Base-by-base conservation (phyloP, 202 grass and related monocot species). In the Schoenoplectus tabernaemontani region DNA sequence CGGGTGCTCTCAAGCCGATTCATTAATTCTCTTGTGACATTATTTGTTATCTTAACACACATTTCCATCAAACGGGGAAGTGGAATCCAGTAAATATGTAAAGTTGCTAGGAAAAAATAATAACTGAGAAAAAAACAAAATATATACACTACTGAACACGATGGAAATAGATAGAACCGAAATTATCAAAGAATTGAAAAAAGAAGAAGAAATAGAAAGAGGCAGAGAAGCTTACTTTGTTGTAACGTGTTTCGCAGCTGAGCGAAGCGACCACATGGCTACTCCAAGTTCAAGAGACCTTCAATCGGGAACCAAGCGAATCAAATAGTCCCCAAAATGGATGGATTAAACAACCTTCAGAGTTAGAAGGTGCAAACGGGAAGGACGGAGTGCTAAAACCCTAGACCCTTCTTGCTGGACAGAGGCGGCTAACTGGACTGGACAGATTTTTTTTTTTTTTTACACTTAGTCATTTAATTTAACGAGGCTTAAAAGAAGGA, bases 191-290 rank as follows among this genome's bases (percentile, higher is more conserved):
- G 6, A 64, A 64, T 62, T 32, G 15, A 4, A 20, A 65, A 39
- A 39, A n/a, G n/a, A 39, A 39, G 12, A 15, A 51, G 9, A 15
- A 51, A 15, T 7, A 32, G 7, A 51, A 4, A 47, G 47, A 19
- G 28, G 26, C 9, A 36, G 47, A 75, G 26, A 7, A 56, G 26
- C 13, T 75, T n/a, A 75, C 71, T n/a, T 56, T 7, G 7, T 3
- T 12, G 71, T 33, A 30, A 56, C 1, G 47, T n/a, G 71, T 56
- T 30, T 54, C 16, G 47, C 30, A 75, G 71, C 71, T 19, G 71
- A 54, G 7, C 71, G 71, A 54, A 75, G 46, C 16, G 71, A 75
- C 71, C 71, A 75, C 71, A 75, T 75, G 47, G 8, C 28, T 34
- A 1, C 26, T 72, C 5, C 12, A 48, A 16, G 5, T 72, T 12